Conservation (phyloP, 2,329 filamentous ascomycete species). For the Ophiostoma montium region DNA sequence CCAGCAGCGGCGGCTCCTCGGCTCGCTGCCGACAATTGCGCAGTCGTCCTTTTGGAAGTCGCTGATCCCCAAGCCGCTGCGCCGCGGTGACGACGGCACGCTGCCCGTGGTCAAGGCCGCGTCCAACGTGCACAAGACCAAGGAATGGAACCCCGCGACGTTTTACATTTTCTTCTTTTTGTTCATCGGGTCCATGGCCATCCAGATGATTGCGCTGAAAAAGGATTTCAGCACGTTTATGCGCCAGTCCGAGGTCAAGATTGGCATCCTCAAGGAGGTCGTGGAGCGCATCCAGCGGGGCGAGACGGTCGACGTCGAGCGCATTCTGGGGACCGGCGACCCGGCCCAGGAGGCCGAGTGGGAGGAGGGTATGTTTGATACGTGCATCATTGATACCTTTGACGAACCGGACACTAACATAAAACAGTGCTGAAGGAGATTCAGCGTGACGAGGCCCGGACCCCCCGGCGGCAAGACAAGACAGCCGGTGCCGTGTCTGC, state of each 20-base stretch:
- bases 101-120: conserved; percentile 17
- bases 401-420: background rate
- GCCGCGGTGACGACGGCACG: conserved; percentile 25
- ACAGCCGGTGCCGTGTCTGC: conserved; percentile 17
- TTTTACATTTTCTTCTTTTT: conserved; percentile 73
- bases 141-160: conserved; percentile 66
- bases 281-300: conserved; percentile 55
- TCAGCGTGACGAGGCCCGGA: conserved; percentile 40
- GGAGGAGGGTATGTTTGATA: conserved; percentile 53
- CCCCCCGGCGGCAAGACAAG: conserved; percentile 29
- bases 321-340: conserved; percentile 65
- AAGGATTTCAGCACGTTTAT: conserved; percentile 60
- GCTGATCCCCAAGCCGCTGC: conserved; percentile 53
- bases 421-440: conserved; percentile 48
- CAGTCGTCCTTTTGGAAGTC: conserved; percentile 50
- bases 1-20: conserved; percentile 2
- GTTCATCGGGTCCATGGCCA: conserved; percentile 88
- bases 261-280: conserved; percentile 62
- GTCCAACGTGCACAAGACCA: conserved; percentile 32
- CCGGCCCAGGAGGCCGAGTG: conserved; percentile 64
- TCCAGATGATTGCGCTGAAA: conserved; percentile 74
- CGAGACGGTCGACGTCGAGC: conserved; percentile 75
- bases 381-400: no score
- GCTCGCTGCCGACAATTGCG: conserved; percentile 17
- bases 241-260: conserved; percentile 65